Conservation (phyloP, 1,284 basidiomycete species). For the Laetiporus sulphureus region DNA sequence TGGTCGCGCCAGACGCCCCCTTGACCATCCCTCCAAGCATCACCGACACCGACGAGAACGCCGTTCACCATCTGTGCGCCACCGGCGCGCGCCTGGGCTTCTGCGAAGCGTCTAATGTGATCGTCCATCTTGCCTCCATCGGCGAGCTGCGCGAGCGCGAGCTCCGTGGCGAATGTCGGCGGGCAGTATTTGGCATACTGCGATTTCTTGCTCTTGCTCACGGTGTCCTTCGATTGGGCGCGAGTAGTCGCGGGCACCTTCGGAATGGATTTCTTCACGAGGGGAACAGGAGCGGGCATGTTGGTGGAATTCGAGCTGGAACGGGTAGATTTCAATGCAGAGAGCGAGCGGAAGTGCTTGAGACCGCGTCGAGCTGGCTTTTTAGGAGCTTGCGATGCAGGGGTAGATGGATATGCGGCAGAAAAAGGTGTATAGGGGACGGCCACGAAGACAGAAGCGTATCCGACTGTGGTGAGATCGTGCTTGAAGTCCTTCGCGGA, state of each 20-base stretch:
- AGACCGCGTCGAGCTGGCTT: slow-evolving; percentile 16
- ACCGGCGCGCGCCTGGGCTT: slow-evolving; percentile 40
- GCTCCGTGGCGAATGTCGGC: slow-evolving; percentile 20
- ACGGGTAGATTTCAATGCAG: slow-evolving; percentile 19
- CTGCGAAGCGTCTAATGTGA: slow-evolving; percentile 51
- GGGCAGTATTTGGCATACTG: slow-evolving; percentile 26
- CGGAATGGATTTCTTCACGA: background rate
- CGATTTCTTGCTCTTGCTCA: slow-evolving; percentile 35
- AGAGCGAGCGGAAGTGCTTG: slow-evolving; percentile 25
- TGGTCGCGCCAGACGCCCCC: slow-evolving; percentile 66
- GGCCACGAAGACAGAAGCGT: slow-evolving; percentile 57
- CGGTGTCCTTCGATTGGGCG: slow-evolving; percentile 13
- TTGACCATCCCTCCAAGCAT: slow-evolving; percentile 48
- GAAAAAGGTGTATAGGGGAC: slow-evolving; percentile 36
- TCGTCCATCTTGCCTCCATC: slow-evolving; percentile 46
- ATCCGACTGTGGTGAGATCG: slow-evolving; percentile 53
- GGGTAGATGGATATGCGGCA: slow-evolving; percentile 7
- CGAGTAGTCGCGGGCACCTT: slow-evolving; percentile 8
- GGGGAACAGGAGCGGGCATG: slow-evolving; percentile 12
- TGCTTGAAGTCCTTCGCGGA: slow-evolving; percentile 35
- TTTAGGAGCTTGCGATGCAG: slow-evolving; percentile 9
- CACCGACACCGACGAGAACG: slow-evolving; percentile 34
- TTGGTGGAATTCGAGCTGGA: slow-evolving; percentile 18
- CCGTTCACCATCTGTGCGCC: slow-evolving; percentile 24
- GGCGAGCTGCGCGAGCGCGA: slow-evolving; percentile 17